A percentile compares a stretch with the other conserved stretches of the same genome.
Evolutionary conservation across 441 rosid species (phyloP).

Genomic region (Gossypium gossypioides): DNA sequence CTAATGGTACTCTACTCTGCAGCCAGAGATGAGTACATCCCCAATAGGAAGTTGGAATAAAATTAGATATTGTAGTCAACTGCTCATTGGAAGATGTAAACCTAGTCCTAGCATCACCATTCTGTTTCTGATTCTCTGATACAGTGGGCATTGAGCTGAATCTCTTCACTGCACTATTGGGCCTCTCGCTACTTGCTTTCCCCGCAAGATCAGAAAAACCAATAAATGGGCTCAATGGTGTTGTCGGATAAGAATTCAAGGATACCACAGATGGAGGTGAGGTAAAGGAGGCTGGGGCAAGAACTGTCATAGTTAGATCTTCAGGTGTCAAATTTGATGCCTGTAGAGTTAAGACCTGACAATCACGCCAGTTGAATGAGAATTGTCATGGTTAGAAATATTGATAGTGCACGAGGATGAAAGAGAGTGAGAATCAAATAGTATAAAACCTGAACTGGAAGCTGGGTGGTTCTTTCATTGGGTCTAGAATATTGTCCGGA

Average conservation of each 20-base stretch:
- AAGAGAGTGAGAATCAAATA: conserved; percentile 8
- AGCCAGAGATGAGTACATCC: conserved; percentile 91
- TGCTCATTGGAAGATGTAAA: conserved; percentile 33
- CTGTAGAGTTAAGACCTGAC: conserved; percentile 84
- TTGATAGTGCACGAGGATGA: not conserved
- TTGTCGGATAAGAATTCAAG: conserved; percentile 59
- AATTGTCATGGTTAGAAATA: not conserved
- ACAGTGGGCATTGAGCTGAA: conserved; percentile 21
- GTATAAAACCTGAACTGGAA: conserved; percentile 78
- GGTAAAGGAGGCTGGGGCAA: conserved; percentile 84
- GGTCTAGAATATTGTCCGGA: conserved; percentile 51
- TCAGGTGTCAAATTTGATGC: conserved; percentile 89
- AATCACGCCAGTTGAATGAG: conserved; percentile 22
- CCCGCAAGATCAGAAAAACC: conserved; percentile 51
- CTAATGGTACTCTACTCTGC: conserved; percentile 97
- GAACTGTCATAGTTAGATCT: conserved; percentile 85
- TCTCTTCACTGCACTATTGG: conserved; percentile 11
- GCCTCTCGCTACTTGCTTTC: conserved; percentile 25
- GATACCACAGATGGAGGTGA: conserved; percentile 85
- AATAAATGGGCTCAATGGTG: conserved; percentile 58
- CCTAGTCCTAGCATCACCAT: conserved; percentile 24
- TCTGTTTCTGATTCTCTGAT: conserved; percentile 37
- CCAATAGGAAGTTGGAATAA: conserved; percentile 55
- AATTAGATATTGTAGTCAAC: conserved; percentile 46
- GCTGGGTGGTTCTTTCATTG: conserved; percentile 54